Percentiles rank a stretch among this genome's conserved stretches.
These are phyloP conservation scores for Salvia rosmarinus DNA, from an alignment of 257 asterid genomes.

Conservation along the genomic window DNA sequence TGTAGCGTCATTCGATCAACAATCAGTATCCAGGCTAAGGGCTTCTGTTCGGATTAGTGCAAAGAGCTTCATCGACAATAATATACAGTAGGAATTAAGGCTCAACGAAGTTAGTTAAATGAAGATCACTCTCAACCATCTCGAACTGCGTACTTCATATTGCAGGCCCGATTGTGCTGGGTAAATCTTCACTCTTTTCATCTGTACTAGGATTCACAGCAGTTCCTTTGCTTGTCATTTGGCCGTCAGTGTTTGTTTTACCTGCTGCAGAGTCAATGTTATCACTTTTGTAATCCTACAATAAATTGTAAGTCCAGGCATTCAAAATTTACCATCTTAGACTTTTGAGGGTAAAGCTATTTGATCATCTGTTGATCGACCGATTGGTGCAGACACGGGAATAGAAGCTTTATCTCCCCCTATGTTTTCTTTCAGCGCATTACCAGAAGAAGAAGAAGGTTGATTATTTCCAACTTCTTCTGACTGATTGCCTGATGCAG, in stretches of 20 bases:
- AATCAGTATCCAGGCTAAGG: constrained; percentile 20
- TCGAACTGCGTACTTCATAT: constrained; percentile 25
- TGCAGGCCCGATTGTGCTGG: constrained; percentile 33
- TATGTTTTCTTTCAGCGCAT: constrained; percentile 35
- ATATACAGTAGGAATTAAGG: constrained; percentile 32
- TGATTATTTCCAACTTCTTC: constrained; percentile 39
- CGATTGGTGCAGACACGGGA: constrained; percentile 1
- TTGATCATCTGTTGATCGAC: constrained; percentile 34
- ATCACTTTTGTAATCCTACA: constrained; percentile 19
- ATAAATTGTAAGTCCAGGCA: neutral
- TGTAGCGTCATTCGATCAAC: neutral
- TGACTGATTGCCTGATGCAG: constrained; percentile 35
- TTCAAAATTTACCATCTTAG: constrained; percentile 28
- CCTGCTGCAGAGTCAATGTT: constrained; percentile 35
- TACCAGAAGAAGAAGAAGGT: constrained; percentile 38
- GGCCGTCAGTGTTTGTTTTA: constrained; percentile 15
- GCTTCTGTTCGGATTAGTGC: neutral
- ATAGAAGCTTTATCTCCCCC: constrained; percentile 36
- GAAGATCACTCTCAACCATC: constrained; percentile 5
- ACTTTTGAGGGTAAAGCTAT: constrained; percentile 33
- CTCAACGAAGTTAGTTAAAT: constrained; percentile 3
- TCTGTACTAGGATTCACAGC: constrained; percentile 29
- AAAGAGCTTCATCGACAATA: constrained; percentile 30
- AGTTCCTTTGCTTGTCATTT: constrained; percentile 29
- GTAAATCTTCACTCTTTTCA: constrained; percentile 29